Evolutionary conservation across 2,329 filamentous ascomycete species (phyloP).

Genomic region (Verticillium nonalfalfae): DNA sequence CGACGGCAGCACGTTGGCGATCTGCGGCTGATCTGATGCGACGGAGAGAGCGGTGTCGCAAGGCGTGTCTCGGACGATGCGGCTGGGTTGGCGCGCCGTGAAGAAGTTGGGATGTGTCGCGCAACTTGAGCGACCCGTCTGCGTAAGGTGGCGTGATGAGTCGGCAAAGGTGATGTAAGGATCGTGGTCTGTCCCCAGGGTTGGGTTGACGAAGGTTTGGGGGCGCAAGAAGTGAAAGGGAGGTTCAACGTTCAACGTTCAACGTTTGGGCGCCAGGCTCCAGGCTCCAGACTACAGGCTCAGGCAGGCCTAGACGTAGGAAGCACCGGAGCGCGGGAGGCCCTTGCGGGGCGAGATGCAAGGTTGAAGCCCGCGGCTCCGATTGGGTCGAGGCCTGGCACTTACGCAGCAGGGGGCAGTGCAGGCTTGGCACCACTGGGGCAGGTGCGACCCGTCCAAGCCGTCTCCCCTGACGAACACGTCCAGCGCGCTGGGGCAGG

Average conservation of each 20-base stretch:
- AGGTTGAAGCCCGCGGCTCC: background rate
- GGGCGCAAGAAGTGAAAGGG: background rate
- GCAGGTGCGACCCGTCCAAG: background rate
- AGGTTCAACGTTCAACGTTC: background rate
- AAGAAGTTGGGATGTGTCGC: background rate
- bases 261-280: too few relatives aligned
- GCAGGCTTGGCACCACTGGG: background rate
- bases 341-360: background rate
- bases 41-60: background rate
- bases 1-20: background rate
- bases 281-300: too few relatives aligned
- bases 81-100: background rate
- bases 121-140: background rate
- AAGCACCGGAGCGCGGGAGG: background rate
- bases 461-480: background rate
- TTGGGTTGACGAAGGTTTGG: background rate
- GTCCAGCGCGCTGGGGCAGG: background rate
- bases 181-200: background rate
- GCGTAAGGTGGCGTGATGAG: background rate
- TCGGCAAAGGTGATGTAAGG: background rate
- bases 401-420: background rate
- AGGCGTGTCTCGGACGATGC: too few relatives aligned
- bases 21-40: background rate
- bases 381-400: background rate
- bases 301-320: background rate